phyloP scores from a whole-genome alignment of 306 rosid genomes.

The Vigna nakashimae region DNA sequence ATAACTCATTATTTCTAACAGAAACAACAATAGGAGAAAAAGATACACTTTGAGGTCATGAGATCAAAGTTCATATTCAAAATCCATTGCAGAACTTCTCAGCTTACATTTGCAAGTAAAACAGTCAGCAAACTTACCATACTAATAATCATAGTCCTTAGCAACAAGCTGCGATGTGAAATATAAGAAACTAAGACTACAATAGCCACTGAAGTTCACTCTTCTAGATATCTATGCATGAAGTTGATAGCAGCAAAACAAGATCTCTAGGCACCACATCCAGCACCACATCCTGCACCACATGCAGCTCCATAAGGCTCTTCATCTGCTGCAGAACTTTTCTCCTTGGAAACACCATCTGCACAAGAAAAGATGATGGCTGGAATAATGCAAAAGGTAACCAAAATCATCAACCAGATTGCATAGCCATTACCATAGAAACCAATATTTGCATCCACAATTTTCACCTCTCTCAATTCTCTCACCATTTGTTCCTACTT shows the following conservation, averaged over 20 bases:
- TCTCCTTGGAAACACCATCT: conserved; percentile 65
- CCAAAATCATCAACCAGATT: conserved; percentile 54
- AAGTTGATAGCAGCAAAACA: not conserved
- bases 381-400: conserved; percentile 58
- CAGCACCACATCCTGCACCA: conserved; percentile 66
- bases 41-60: not conserved
- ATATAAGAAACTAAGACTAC: conserved; percentile 11
- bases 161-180: conserved; percentile 32
- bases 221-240: conserved; percentile 27
- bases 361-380: conserved; percentile 68
- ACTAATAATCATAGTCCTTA: conserved; percentile 22
- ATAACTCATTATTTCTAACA: too few relatives aligned
- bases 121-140: conserved; percentile 21
- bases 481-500: conserved; percentile 57
- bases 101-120: conserved; percentile 18
- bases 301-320: conserved; percentile 64
- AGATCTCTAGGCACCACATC: conserved; percentile 64
- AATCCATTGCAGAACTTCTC: conserved; percentile 11
- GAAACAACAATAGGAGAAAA: not conserved
- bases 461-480: conserved; percentile 50
- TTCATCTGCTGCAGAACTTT: conserved; percentile 51
- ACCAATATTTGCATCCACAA: conserved; percentile 43
- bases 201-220: conserved; percentile 19
- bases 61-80: conserved; percentile 35
- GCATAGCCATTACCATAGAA: conserved; percentile 32